phyloP scores from a whole-genome alignment of 2,329 filamentous ascomycete genomes.

The Ceratocystiopsis minuta region DNA sequence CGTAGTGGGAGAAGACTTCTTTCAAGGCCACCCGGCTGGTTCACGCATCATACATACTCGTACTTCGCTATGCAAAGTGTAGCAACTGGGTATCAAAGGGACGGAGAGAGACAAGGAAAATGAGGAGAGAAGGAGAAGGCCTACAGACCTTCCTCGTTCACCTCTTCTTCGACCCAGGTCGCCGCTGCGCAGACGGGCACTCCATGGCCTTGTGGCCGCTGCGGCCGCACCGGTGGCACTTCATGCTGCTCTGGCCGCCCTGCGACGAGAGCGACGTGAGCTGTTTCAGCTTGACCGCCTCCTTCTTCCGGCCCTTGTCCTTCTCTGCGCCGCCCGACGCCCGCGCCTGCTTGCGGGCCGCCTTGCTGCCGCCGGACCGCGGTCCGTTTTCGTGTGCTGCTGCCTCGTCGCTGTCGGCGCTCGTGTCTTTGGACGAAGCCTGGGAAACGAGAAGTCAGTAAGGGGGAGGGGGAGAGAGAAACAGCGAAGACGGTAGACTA shows the following conservation, averaged over 20 bases:
- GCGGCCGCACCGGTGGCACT: constrained; percentile 44
- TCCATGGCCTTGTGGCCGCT: constrained; percentile 40
- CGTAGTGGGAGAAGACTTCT: too few species aligned
- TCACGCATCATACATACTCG: too few species aligned
- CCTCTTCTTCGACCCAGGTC: constrained; percentile 2
- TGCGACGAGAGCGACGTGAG: constrained; percentile 40
- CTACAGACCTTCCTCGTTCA: not conserved
- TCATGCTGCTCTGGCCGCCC: constrained; percentile 18
- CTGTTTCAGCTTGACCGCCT: constrained; percentile 37
- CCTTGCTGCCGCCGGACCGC: not conserved
- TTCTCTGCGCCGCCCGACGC: not conserved
- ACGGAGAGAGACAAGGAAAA: too few species aligned
- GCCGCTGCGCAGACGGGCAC: constrained; percentile 25
- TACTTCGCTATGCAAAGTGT: too few species aligned
- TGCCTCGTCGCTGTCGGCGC: not conserved
- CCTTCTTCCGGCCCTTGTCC: constrained; percentile 40
- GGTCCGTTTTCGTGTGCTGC: not conserved
- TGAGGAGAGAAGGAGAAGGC: too few species aligned
- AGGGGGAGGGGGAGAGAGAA: not conserved
- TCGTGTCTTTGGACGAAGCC: not conserved
- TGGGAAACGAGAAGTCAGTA: not conserved
- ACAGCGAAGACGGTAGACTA: too few species aligned
- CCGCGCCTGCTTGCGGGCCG: constrained; percentile 7
- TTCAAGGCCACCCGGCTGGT: too few species aligned
- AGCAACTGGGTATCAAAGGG: too few species aligned